Percentiles rank a stretch among this genome's conserved stretches.
These are phyloP conservation scores for Agaricus sinodeliciosus DNA, from an alignment of 768 basidiomycete genomes.

Conservation along the genomic window DNA sequence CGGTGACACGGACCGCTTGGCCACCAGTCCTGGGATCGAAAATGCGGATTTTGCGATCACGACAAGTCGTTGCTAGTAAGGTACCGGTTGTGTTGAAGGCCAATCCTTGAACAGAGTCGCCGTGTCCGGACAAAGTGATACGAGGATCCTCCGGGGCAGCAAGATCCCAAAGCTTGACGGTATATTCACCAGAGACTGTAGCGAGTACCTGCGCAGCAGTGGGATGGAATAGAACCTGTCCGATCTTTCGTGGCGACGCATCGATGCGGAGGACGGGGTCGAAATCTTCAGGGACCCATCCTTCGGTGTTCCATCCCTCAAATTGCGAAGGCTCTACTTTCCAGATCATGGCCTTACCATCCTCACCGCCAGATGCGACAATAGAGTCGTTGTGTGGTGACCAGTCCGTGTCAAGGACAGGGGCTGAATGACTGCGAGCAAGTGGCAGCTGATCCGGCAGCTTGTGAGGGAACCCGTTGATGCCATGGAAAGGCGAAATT, in stretches of 20 bases:
- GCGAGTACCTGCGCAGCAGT: constrained; percentile 85
- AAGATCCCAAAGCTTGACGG: constrained; percentile 89
- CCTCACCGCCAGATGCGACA: constrained; percentile 90
- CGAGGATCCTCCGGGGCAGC: constrained; percentile 62
- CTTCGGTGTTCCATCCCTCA: constrained; percentile 80
- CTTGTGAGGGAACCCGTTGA: constrained; percentile 59
- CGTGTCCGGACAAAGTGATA: constrained; percentile 63
- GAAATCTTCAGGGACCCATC: constrained; percentile 78
- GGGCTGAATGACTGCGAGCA: constrained; percentile 77
- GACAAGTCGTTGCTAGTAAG: constrained; percentile 79
- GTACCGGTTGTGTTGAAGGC: constrained; percentile 79
- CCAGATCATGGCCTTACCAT: constrained; percentile 91
- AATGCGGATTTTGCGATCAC: constrained; percentile 87
- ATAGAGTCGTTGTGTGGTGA: constrained; percentile 88
- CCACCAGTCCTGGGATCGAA: constrained; percentile 85
- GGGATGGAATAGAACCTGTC: constrained; percentile 92
- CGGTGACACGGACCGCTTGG: constrained; percentile 75
- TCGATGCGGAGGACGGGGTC: constrained; percentile 80
- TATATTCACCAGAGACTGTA: constrained; percentile 73
- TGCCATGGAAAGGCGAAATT: constrained; percentile 58
- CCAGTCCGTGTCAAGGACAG: constrained; percentile 95
- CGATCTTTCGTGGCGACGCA: constrained; percentile 81
- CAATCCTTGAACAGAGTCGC: constrained; percentile 82
- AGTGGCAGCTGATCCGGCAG: constrained; percentile 91
- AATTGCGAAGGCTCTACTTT: constrained; percentile 65